A percentile compares a stretch with the other conserved stretches of the same genome.
These are phyloP conservation scores for Saccharomyces pastorianus DNA, from an alignment of 1,139 yeast genomes.

Conservation along the genomic window DNA sequence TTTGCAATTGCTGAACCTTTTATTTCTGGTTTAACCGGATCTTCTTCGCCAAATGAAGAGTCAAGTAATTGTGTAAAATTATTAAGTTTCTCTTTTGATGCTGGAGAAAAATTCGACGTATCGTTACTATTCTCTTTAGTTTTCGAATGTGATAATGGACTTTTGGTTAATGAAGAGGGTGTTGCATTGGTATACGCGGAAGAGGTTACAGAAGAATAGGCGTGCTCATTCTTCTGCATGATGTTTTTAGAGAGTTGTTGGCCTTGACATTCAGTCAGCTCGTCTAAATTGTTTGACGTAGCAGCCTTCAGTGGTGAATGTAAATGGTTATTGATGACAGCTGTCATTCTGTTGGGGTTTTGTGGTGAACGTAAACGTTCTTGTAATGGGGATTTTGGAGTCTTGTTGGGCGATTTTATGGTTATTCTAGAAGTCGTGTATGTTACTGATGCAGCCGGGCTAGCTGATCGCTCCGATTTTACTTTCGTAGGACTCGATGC, in stretches of 20 bases:
- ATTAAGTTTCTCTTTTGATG: slow-evolving; percentile 21
- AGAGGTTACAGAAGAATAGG: neutral
- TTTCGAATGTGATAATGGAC: slow-evolving; percentile 1
- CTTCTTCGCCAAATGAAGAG: slow-evolving; percentile 21
- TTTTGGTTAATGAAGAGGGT: neutral
- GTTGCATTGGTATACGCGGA: neutral
- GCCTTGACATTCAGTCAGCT: slow-evolving; percentile 2
- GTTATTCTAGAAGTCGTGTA: slow-evolving; percentile 32
- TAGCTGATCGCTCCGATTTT: slow-evolving; percentile 9
- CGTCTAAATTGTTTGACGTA: neutral
- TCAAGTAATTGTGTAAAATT: slow-evolving; percentile 24
- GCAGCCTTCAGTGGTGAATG: slow-evolving; percentile 23
- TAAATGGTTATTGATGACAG: slow-evolving; percentile 26
- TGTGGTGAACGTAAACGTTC: slow-evolving; percentile 24
- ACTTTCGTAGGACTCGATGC: neutral
- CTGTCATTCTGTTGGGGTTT: slow-evolving; percentile 24
- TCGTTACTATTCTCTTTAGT: slow-evolving; percentile 4
- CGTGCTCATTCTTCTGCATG: neutral
- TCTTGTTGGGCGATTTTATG: slow-evolving; percentile 23
- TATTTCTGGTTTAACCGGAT: slow-evolving; percentile 1
- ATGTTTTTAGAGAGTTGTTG: neutral
- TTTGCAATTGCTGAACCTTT: neutral
- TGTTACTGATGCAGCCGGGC: slow-evolving; percentile 31
- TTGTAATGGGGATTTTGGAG: slow-evolving; percentile 5
- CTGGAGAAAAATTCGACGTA: slow-evolving; percentile 20